Evolutionary conservation across 441 rosid species (phyloP).

Genomic region (Gossypium trilobum): DNA sequence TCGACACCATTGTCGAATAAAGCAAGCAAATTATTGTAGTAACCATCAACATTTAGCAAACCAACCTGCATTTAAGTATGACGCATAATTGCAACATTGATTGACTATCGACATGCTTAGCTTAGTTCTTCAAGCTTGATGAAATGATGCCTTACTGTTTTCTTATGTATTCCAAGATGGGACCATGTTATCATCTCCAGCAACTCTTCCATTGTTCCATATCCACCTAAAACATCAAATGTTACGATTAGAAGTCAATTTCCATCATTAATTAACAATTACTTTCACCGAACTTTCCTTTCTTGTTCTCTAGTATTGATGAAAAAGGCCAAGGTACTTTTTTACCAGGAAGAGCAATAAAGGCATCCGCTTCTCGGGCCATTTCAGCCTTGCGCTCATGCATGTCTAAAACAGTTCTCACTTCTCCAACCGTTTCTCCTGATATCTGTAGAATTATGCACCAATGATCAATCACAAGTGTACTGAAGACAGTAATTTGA

Average conservation of each 20-base stretch:
- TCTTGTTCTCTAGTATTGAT: background rate
- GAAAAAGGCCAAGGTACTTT: constrained; percentile 4
- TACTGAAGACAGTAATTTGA: background rate
- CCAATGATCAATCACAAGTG: background rate
- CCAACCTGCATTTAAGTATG: constrained; percentile 51
- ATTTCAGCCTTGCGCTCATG: constrained; percentile 90
- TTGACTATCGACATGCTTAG: background rate
- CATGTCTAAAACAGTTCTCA: constrained; percentile 76
- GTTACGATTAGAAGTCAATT: background rate
- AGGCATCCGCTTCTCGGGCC: constrained; percentile 90
- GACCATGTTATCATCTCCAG: constrained; percentile 97
- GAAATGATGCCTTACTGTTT: constrained; percentile 47
- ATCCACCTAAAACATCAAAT: constrained; percentile 57
- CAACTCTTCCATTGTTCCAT: constrained; percentile 93
- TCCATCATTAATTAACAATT: background rate
- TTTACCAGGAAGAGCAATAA: constrained; percentile 88
- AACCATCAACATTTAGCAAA: constrained; percentile 83
- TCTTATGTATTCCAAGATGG: constrained; percentile 90
- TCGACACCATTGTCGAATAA: constrained; percentile 75
- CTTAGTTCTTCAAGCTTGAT: constrained; percentile 12
- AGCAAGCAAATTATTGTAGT: constrained; percentile 65
- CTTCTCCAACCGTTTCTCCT: constrained; percentile 80
- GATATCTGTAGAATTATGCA: constrained; percentile 47
- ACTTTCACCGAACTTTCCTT: background rate
- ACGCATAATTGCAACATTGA: background rate